Base-by-base conservation (phyloP, 208 protist genomes). In the Balamuthia mandrillaris region DNA sequence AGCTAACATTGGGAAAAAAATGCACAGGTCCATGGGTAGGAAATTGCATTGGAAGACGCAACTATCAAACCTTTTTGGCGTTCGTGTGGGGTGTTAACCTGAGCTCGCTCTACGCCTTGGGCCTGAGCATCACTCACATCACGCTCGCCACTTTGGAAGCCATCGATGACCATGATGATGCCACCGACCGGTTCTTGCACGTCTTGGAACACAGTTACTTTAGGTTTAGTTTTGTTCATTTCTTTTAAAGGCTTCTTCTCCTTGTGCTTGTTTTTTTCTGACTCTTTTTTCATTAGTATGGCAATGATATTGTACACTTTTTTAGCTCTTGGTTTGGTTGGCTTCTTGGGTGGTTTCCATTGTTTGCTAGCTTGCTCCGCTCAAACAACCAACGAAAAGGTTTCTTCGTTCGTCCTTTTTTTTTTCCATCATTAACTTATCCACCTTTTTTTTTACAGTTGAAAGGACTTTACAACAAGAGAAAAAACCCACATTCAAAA, bases 41-140 rank as follows among this genome's bases (percentile, higher is more conserved):
- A 6, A 90, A 88, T 77, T 90, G 88, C 81, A 81, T 90, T 14
- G 88, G 88, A 7, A 78, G 78, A 39, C 65, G 84, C 47, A 90
- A 90, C 51, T 90, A 90, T 35, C 77, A 85, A 24, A 81, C 42
- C 44, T 90, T 90, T 72, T 79, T 90, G 37, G 70, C 68, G 35
- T 90, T 90, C 41, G 49, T 90, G 14, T 86, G 78, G 51, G 72
- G 44, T n/a, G 66, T 54, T 27, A 75, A 56, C 16, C 16, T 72
- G 1, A 47, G 54, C 35, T 42, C 41, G n/a, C 29, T 27, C 18
- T 84, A 84, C 44, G 29, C 39, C 41, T 33, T 84, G 29, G n/a
- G 45, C 18, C 37, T 58, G 2, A 18, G 45, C 29, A 58, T 78
- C 3, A 49, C 58, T 9, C 68, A 78, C 35, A 10, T 78, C 18